These are phyloP conservation scores for Aspergillus biplanus DNA, from an alignment of 495 filamentous ascomycete genomes.

Conservation along the genomic window DNA sequence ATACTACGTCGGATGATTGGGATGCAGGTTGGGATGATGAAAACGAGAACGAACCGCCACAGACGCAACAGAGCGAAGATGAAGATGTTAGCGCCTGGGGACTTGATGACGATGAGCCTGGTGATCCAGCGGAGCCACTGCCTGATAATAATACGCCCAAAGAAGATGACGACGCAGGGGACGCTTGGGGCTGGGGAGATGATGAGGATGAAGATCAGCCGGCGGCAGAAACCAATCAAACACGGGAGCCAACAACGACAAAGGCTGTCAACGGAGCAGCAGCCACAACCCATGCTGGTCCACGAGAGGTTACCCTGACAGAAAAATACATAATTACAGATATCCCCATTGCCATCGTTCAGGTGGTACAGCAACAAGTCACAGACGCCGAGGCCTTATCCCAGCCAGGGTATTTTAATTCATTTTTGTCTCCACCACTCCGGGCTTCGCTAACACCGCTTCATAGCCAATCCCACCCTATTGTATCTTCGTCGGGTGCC, in stretches of 20 bases:
- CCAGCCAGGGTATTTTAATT: conserved; percentile 48
- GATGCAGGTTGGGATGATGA: conserved; percentile 73
- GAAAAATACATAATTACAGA: conserved; percentile 88
- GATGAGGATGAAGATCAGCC: conserved; percentile 49
- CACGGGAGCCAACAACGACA: conserved; percentile 18
- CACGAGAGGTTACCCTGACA: conserved; percentile 73
- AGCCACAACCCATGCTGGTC: conserved; percentile 23
- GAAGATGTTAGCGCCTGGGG: conserved; percentile 71
- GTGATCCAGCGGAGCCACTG: conserved; percentile 28
- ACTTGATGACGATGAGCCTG: conserved; percentile 55
- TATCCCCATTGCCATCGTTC: conserved; percentile 75
- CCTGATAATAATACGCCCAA: conserved; percentile 21
- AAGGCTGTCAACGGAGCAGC: conserved; percentile 26
- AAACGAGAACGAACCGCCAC: conserved; percentile 47
- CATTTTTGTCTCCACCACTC: conserved; percentile 13
- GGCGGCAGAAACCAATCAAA: conserved; percentile 17
- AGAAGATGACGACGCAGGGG: conserved; percentile 49
- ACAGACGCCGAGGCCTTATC: conserved; percentile 69
- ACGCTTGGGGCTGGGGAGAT: conserved; percentile 78
- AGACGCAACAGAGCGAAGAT: conserved; percentile 49
- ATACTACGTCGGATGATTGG: conserved; percentile 70
- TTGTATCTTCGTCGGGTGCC: conserved; percentile 70
- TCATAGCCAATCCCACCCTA: conserved; percentile 47
- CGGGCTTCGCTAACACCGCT: conserved; percentile 29
- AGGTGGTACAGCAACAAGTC: conserved; percentile 69